phyloP scores from a whole-genome alignment of 768 basidiomycete genomes.

The Gloeophyllum trabeum region DNA sequence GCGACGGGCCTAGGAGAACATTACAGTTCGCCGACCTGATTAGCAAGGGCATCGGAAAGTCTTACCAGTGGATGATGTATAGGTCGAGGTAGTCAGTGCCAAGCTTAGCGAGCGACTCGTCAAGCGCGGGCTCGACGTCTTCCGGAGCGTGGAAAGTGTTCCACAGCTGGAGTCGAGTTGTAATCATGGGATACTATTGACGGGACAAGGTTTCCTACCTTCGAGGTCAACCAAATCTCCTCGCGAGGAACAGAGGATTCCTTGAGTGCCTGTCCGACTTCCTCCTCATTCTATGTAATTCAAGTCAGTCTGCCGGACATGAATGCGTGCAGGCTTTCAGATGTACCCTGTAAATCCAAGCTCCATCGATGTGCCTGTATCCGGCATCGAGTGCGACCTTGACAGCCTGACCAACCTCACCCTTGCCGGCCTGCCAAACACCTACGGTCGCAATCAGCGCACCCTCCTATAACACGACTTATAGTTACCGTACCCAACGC shows the following conservation, averaged over 20 bases:
- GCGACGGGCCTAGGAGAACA: constrained; percentile 50
- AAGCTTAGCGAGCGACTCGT: constrained; percentile 52
- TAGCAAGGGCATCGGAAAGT: too few relatives aligned
- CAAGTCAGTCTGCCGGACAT: constrained; percentile 1
- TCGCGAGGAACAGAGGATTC: constrained; percentile 49
- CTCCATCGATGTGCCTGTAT: constrained; percentile 65
- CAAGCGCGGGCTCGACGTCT: constrained; percentile 55
- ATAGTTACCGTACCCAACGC: constrained; percentile 37
- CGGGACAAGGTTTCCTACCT: constrained; percentile 22
- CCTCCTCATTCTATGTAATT: constrained; percentile 49
- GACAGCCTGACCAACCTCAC: constrained; percentile 59
- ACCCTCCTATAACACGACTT: background rate
- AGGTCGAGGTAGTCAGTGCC: constrained; percentile 67
- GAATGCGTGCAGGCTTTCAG: background rate
- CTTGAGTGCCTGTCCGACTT: constrained; percentile 52
- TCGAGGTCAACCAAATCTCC: constrained; percentile 56
- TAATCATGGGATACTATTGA: background rate
- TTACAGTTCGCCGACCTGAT: too few relatives aligned
- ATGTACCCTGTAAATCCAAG: constrained; percentile 56
- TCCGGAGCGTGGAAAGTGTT: constrained; percentile 67
- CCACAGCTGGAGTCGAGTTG: constrained; percentile 38
- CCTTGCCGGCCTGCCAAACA: constrained; percentile 46
- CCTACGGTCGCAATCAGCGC: constrained; percentile 21
- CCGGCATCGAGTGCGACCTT: constrained; percentile 52
- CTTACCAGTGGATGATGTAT: constrained; percentile 73